These are phyloP conservation scores for Phanerochaete sordida DNA, from an alignment of 768 basidiomycete species.

Conservation along the genomic window DNA sequence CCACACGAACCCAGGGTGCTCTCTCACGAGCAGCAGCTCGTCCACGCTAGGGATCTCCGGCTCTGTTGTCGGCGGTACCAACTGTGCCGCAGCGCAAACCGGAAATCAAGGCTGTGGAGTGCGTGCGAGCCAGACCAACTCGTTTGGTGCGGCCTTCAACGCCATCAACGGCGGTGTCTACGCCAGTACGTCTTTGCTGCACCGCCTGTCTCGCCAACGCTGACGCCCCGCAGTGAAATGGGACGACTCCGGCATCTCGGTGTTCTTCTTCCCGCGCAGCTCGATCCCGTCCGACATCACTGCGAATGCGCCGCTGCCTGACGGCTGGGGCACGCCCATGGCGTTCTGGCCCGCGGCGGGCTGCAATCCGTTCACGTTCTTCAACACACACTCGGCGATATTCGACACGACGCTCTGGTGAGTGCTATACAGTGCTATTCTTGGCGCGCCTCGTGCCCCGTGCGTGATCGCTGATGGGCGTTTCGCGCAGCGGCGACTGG, in stretches of 20 bases:
- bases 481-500: conserved; percentile 73
- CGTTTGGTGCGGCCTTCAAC: conserved; percentile 89
- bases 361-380: conserved; percentile 79
- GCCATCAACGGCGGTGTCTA: conserved; percentile 83
- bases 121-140: conserved; percentile 52
- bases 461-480: background rate
- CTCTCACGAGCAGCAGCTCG: conserved; percentile 46
- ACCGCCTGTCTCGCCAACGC: background rate
- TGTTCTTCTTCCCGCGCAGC: conserved; percentile 79
- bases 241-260: conserved; percentile 68
- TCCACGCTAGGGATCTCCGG: conserved; percentile 55
- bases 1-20: conserved; percentile 73
- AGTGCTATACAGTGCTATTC: conserved; percentile 29
- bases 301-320: conserved; percentile 69
- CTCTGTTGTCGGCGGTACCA: conserved; percentile 60
- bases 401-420: conserved; percentile 87
- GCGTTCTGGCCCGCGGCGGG: conserved; percentile 74
- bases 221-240: conserved; percentile 56
- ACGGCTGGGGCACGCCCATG: conserved; percentile 70
- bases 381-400: conserved; percentile 71
- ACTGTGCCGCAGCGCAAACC: conserved; percentile 69
- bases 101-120: conserved; percentile 82
- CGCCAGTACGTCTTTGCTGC: conserved; percentile 58
- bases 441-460: conserved; percentile 10
- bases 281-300: conserved; percentile 76